Evolutionary conservation across 2,329 filamentous ascomycete species (phyloP), one percentile per base, ranked within the genome.

Genomic region (Monosporascus sp.): DNA sequence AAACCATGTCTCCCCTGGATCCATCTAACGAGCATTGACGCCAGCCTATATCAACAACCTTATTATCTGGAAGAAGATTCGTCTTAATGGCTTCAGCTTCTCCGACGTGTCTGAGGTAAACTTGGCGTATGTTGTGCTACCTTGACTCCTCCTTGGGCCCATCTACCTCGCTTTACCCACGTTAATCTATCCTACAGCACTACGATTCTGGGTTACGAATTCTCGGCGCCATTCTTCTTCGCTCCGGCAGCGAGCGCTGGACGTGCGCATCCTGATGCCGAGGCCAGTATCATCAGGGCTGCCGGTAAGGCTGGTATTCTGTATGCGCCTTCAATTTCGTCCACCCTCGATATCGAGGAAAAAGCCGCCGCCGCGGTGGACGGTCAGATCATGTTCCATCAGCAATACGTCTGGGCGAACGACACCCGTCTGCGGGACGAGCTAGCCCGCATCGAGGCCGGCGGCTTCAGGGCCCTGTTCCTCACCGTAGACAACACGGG

Each of bases 221-320:
- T 80, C 65, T 77, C 73, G 1, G 72, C 74, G 0, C 79, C 79
- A n/a, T 76, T 82, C 68, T 82, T 77, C 68, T 81, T 82, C 62
- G 72, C 71, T 53, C 77, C 79, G 5, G 75, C 73, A 9, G 76
- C 77, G 25, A 69, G 70, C 6, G 78, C 67, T 18, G 73, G 65
- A 27, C 73, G 75, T 50, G 78, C 63, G 7, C 70, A 81, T 56
- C 62, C 68, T 0, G 70, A 74, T 9, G 78, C 69, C 22, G 79
- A 82, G 66, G 59, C 72, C 7, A 78, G 77, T 60, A 65, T 83
- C 24, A 72, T 79, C 51, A 71, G 75, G 67, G 77, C 71, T 41
- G 78, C 79, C 9, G 75, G 67, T 8, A 64, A 69, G n/a, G 73
- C 71, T 6, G 67, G 75, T 50, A 77, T 81, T 50, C 70, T 80